These are phyloP conservation scores for Candida ortonii DNA, from an alignment of 805 yeast genomes.

Conservation along the genomic window DNA sequence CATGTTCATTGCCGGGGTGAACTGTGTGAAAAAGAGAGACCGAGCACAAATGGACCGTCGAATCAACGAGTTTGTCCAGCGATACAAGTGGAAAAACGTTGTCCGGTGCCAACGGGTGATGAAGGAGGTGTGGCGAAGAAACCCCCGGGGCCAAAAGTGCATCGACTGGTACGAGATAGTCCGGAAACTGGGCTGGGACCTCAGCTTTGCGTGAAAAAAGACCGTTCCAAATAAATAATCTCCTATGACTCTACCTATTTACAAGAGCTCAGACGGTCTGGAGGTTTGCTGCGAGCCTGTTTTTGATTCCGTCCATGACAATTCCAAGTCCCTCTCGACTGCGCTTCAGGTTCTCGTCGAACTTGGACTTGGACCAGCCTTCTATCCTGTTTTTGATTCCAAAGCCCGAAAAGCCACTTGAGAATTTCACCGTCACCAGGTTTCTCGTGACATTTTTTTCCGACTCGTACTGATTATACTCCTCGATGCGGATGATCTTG, in stretches of 20 bases:
- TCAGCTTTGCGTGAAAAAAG: conserved; percentile 59
- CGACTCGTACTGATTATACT: conserved; percentile 55
- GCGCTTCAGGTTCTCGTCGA: conserved; percentile 62
- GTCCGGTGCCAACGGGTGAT: conserved; percentile 42
- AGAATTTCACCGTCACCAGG: conserved; percentile 56
- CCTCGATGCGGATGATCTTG: conserved; percentile 74
- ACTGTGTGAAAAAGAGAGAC: conserved; percentile 52
- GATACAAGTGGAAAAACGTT: conserved; percentile 70
- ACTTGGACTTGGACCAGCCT: conserved; percentile 71
- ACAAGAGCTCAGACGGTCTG: conserved; percentile 2
- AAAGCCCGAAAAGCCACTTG: conserved; percentile 59
- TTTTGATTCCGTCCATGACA: conserved; percentile 58
- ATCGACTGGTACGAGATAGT: conserved; percentile 75
- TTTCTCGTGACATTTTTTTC: conserved; percentile 42
- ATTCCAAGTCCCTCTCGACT: conserved; percentile 71
- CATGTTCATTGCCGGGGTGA: conserved; percentile 72
- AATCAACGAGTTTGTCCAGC: conserved; percentile 52
- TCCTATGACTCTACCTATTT: no score
- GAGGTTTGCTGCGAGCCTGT: conserved; percentile 13
- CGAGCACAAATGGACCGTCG: conserved; percentile 49
- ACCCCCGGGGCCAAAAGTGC: conserved; percentile 52
- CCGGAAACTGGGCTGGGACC: conserved; percentile 68
- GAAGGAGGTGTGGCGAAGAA: conserved; percentile 47
- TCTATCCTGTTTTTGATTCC: conserved; percentile 76
- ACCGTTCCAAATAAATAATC: no score